Base-by-base conservation (phyloP, 73 alveolate species). In the Paramecium tetraurelia region DNA sequence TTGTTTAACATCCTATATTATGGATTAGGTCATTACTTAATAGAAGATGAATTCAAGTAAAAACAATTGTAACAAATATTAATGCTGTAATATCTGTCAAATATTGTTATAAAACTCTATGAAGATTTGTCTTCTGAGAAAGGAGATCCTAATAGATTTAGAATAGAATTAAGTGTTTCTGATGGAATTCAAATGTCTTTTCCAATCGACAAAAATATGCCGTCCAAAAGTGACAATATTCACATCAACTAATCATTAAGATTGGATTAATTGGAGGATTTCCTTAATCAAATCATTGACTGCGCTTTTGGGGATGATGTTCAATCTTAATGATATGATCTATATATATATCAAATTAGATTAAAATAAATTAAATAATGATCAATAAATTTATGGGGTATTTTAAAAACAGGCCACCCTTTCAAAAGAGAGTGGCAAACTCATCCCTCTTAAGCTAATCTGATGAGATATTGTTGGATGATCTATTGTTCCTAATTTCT, bases 1-100 rank as follows among this genome's bases (percentile, higher is more conserved):
- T 93, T 97, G 46, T 86, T 97, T 29, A 96, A 97, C 71, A 72
- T 93, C 8, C 41, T 97, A 5, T 93, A 94, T 76, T 85, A 92
- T 77, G 99, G 98, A 3, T 76, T 95, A 48, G 94, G 86, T 41
- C 86, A 59, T 87, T 59, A 24, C 7, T 71, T 89, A 58, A 89
- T 89, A 5, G 94, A 89, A 31, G 87, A 83, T 43, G 75, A 89
- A 50, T 22, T 70, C 7, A 46, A 71, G 71, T 46, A 92, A 57
- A 92, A 48, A 29, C 44, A 80, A 24, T 80, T 92, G 21, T 86
- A 92, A 27, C 57, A 85, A n/a, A 92, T 83, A 41, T 57, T 85
- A 24, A 75, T 90, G 77, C 44, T 92, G 7, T 33, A 92, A 77
- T 92, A 92, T 35, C 40, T 92, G 16, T 92, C 95, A 18, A 71